phyloP scores from a whole-genome alignment of 2,329 filamentous ascomycete species.

The Pseudogymnoascus sp. region DNA sequence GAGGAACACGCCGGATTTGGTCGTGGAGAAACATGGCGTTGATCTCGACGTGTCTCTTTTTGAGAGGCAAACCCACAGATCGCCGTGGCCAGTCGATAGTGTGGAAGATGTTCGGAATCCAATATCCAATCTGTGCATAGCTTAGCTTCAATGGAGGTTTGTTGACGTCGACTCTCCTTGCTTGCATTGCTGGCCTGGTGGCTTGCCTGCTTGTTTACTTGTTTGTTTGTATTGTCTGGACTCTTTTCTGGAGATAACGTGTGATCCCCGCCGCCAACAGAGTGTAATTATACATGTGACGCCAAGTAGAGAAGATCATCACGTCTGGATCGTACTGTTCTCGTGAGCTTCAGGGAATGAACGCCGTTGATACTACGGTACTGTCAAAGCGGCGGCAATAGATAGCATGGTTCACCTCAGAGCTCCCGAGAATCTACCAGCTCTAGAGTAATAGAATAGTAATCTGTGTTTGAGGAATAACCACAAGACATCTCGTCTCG shows the following conservation, averaged over 20 bases:
- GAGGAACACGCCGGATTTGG: conserved; percentile 9
- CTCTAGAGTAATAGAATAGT: background rate
- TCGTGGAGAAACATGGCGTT: conserved; percentile 8
- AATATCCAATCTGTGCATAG: conserved; percentile 1
- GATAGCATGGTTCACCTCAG: conserved; percentile 4
- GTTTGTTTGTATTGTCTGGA: conserved; percentile 4
- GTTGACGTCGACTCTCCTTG: background rate
- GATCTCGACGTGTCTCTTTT: conserved; percentile 6
- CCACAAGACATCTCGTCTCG: background rate
- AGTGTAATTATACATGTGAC: background rate
- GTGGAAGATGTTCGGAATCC: background rate
- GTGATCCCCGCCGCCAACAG: background rate
- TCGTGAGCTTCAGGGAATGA: background rate
- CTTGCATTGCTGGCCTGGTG: background rate
- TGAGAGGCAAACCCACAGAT: conserved; percentile 6
- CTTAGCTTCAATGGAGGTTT: background rate
- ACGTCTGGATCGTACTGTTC: background rate
- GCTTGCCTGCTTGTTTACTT: background rate
- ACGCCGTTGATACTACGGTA: background rate
- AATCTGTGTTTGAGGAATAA: conserved; percentile 1
- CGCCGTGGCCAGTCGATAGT: conserved; percentile 3
- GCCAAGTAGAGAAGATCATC: background rate
- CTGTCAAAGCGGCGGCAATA: conserved; percentile 1
- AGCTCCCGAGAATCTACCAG: background rate
- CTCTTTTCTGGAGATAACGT: background rate